These are phyloP conservation scores for Saccharomyces uvarum DNA, from an alignment of 1,139 yeast genomes.

Conservation along the genomic window DNA sequence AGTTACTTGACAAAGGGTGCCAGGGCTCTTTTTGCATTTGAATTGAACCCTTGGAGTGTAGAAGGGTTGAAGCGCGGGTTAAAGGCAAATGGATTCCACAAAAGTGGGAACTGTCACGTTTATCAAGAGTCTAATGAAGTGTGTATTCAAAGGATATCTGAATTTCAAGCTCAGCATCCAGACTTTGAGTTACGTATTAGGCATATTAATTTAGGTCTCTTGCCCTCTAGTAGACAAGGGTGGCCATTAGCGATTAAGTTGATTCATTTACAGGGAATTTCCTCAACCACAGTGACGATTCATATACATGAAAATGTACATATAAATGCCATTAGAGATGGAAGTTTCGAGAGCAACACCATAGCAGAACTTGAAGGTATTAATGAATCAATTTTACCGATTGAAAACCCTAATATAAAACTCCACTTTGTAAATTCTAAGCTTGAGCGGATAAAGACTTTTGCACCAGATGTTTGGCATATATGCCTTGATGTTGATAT, in stretches of 20 bases:
- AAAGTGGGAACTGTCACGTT: slow-evolving; percentile 22
- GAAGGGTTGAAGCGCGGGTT: slow-evolving; percentile 61
- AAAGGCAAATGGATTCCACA: slow-evolving; percentile 37
- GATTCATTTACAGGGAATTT: slow-evolving; percentile 13
- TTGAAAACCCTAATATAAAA: background rate
- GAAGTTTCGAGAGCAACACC: slow-evolving; percentile 7
- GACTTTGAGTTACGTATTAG: slow-evolving; percentile 32
- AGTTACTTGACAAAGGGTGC: slow-evolving; percentile 57
- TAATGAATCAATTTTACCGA: background rate
- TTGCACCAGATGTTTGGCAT: slow-evolving; percentile 85
- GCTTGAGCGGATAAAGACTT: slow-evolving; percentile 62
- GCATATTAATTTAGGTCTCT: slow-evolving; percentile 70
- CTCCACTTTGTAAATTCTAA: slow-evolving; percentile 14
- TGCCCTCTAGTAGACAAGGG: slow-evolving; percentile 60
- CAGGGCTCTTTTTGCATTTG: slow-evolving; percentile 61
- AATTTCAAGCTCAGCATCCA: slow-evolving; percentile 3
- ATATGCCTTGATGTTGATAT: slow-evolving; percentile 51
- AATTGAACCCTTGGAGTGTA: slow-evolving; percentile 77
- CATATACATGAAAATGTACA: slow-evolving; percentile 78
- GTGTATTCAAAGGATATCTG: slow-evolving; percentile 39
- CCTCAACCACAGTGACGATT: slow-evolving; percentile 30
- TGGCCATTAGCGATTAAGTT: slow-evolving; percentile 46
- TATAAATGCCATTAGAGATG: slow-evolving; percentile 34
- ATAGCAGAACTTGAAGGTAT: background rate
- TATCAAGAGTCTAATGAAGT: slow-evolving; percentile 53